phyloP scores from a whole-genome alignment of 371 early-diverging fungal genomes.

The Mortierella sp. region DNA sequence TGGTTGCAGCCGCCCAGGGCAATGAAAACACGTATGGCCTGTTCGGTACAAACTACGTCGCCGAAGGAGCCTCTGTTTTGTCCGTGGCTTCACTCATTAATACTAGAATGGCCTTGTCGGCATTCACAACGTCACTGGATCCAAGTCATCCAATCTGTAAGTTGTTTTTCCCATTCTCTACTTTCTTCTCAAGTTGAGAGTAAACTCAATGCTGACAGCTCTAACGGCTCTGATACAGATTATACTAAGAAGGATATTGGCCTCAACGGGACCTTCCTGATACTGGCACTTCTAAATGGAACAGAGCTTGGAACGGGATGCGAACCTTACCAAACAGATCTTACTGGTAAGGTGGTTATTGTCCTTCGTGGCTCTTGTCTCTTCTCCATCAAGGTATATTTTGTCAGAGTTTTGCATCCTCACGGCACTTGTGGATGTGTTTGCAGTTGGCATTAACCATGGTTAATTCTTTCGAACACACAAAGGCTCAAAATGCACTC shows the following conservation, averaged over 20 bases:
- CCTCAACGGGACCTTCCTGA: neutral
- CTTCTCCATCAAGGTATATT: constrained; percentile 28
- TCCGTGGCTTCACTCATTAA: constrained; percentile 45
- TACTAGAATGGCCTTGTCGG: constrained; percentile 13
- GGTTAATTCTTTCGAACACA: neutral
- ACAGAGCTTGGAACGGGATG: constrained; percentile 28
- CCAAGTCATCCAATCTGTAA: constrained; percentile 16
- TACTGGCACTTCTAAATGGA: constrained; percentile 14
- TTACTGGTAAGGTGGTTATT: constrained; percentile 34
- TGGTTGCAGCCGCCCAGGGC: constrained; percentile 38
- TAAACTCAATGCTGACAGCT: no score
- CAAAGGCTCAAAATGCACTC: constrained; percentile 29
- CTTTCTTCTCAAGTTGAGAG: no score
- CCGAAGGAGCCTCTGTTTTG: constrained; percentile 9
- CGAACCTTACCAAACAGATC: constrained; percentile 10
- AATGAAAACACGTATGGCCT: constrained; percentile 34
- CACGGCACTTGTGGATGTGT: neutral
- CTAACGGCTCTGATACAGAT: neutral
- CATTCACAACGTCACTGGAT: constrained; percentile 14
- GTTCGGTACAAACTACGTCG: constrained; percentile 42
- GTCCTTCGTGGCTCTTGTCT: constrained; percentile 32
- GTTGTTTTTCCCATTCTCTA: no score
- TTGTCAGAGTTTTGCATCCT: neutral
- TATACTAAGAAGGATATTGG: neutral
- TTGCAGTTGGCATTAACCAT: neutral